Evolutionary conservation across 495 filamentous ascomycete genomes (phyloP).

Genomic region (Tuber calosporum): DNA sequence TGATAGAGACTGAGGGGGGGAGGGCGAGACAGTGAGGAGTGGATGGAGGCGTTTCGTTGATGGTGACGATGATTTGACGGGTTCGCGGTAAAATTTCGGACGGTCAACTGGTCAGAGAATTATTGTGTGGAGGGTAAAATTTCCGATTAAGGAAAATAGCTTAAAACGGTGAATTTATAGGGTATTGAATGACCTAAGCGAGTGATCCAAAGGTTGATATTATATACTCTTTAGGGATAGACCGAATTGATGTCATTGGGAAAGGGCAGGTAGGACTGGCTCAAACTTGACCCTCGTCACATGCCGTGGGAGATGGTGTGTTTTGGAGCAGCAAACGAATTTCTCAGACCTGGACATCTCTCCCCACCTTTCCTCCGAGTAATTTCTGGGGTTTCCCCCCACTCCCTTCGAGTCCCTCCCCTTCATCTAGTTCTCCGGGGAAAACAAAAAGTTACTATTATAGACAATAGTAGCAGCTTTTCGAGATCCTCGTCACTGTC

Average conservation of each 20-base stretch:
- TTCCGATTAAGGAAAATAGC: not conserved
- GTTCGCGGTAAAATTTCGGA: constrained; percentile 5
- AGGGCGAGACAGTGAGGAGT: constrained; percentile 13
- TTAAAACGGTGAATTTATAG: not conserved
- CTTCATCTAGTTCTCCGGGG: not conserved
- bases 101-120: not conserved
- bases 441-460: not conserved
- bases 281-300: constrained; percentile 1
- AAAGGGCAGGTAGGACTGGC: not conserved
- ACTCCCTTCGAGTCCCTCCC: not conserved
- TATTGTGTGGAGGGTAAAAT: not conserved
- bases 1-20: constrained; percentile 9
- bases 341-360: not conserved
- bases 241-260: constrained; percentile 1
- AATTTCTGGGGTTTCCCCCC: not conserved
- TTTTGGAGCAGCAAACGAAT: not conserved
- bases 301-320: not conserved
- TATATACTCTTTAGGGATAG: constrained; percentile 2
- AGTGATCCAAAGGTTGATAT: not conserved
- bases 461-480: not conserved
- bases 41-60: constrained; percentile 11
- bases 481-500: not conserved
- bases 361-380: constrained; percentile 2
- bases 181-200: not conserved
- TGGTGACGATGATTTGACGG: constrained; percentile 21